phyloP scores from a whole-genome alignment of 2,329 filamentous ascomycete species.

The Botrytis fabae region DNA sequence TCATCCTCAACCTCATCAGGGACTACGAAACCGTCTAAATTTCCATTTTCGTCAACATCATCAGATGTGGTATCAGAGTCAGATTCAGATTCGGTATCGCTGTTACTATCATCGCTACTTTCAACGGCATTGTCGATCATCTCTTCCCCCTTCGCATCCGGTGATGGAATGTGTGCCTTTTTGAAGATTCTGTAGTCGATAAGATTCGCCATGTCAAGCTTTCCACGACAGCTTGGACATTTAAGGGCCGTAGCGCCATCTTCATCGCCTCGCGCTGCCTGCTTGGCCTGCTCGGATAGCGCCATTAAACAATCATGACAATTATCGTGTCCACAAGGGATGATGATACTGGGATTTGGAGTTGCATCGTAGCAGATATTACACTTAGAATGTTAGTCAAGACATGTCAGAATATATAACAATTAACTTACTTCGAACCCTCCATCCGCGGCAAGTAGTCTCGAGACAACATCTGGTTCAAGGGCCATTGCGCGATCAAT shows the following conservation, averaged over 20 bases:
- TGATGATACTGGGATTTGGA: conserved; percentile 72
- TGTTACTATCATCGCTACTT: conserved; percentile 39
- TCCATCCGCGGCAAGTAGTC: conserved; percentile 52
- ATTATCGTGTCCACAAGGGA: conserved; percentile 80
- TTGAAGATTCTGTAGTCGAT: conserved; percentile 76
- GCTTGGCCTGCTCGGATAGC: conserved; percentile 61
- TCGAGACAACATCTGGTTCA: conserved; percentile 58
- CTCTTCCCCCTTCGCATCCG: conserved; percentile 42
- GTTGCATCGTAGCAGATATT: conserved; percentile 79
- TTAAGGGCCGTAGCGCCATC: conserved; percentile 47
- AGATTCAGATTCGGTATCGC: conserved; percentile 45
- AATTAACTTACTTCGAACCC: conserved; percentile 49
- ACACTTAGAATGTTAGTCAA: conserved; percentile 52
- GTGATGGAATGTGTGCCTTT: conserved; percentile 62
- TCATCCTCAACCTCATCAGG: conserved; percentile 44
- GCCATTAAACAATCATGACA: conserved; percentile 75
- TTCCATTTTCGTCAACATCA: conserved; percentile 42
- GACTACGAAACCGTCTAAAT: conserved; percentile 58
- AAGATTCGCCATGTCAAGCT: conserved; percentile 65
- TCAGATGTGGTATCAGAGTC: conserved; percentile 45
- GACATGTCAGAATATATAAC: not conserved
- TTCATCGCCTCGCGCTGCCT: conserved; percentile 52
- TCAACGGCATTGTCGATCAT: conserved; percentile 28
- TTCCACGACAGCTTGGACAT: conserved; percentile 75
- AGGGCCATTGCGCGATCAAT: conserved; percentile 63